These are phyloP conservation scores for Tylopilus plumbeoviolaceoides DNA, from an alignment of 768 basidiomycete species.

Conservation along the genomic window DNA sequence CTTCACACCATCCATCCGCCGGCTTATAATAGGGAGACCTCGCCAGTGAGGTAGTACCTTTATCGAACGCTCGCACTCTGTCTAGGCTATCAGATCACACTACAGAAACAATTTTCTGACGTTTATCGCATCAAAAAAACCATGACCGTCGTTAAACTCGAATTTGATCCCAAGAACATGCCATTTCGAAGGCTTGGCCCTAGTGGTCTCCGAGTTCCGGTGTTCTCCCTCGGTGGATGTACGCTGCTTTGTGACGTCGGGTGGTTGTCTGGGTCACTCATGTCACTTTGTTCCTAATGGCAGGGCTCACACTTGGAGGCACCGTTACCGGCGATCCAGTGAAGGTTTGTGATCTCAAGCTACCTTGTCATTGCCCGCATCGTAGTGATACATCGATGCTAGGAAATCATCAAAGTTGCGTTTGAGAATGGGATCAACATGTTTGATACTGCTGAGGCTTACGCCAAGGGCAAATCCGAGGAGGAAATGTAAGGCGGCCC, in stretches of 20 bases:
- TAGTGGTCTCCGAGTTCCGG: conserved; percentile 5
- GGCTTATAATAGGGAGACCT: not conserved
- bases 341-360: conserved; percentile 1
- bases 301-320: conserved; percentile 10
- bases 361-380: not conserved
- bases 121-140: not conserved
- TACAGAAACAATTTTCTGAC: not conserved
- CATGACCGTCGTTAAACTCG: conserved; percentile 3
- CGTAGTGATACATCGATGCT: not conserved
- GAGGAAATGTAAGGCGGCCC: conserved; percentile 3
- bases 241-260: not conserved
- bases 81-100: not conserved
- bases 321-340: conserved; percentile 4
- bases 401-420: conserved; percentile 9
- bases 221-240: conserved; percentile 12
- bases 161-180: conserved; percentile 8
- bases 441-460: conserved; percentile 8
- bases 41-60: not conserved
- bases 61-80: not conserved
- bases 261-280: not conserved
- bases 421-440: conserved; percentile 11
- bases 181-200: conserved; percentile 7
- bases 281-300: not conserved
- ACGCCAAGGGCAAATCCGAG: conserved; percentile 5
- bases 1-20: not conserved